phyloP scores from a whole-genome alignment of 768 basidiomycete genomes.

The Mrakia blollopis region DNA sequence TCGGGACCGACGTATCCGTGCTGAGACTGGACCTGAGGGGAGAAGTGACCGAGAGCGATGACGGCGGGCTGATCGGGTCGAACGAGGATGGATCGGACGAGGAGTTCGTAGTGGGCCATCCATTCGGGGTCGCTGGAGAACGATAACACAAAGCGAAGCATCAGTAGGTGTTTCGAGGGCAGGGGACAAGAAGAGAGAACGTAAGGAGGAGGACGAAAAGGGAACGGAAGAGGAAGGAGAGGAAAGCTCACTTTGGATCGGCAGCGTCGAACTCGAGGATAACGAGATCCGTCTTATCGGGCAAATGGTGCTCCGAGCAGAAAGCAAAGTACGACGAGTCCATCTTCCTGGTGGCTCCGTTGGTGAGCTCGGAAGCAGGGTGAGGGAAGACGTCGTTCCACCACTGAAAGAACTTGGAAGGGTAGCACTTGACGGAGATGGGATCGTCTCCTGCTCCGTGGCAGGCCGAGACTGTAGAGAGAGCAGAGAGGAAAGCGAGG shows the following conservation, averaged over 20 bases:
- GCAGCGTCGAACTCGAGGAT: constrained; percentile 92
- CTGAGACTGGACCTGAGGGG: constrained; percentile 69
- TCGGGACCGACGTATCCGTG: constrained; percentile 87
- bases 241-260: constrained; percentile 66
- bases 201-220: neutral
- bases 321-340: constrained; percentile 92
- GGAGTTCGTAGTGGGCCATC: constrained; percentile 82
- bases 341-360: constrained; percentile 78
- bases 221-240: neutral
- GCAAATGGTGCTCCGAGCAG: constrained; percentile 87
- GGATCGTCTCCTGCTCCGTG: constrained; percentile 91
- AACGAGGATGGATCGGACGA: constrained; percentile 84
- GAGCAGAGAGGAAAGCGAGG: constrained; percentile 28
- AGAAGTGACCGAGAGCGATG: constrained; percentile 90
- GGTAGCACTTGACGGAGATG: constrained; percentile 76
- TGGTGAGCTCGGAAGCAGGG: constrained; percentile 94
- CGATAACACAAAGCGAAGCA: constrained; percentile 3
- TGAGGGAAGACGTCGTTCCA: constrained; percentile 98
- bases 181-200: too few species aligned
- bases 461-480: constrained; percentile 71
- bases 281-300: constrained; percentile 87
- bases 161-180: neutral
- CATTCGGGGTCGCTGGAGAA: constrained; percentile 58
- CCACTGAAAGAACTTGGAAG: constrained; percentile 93
- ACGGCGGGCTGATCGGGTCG: constrained; percentile 89